These are phyloP conservation scores for Chiua sp. DNA, from an alignment of 1,284 basidiomycete species.

Conservation along the genomic window DNA sequence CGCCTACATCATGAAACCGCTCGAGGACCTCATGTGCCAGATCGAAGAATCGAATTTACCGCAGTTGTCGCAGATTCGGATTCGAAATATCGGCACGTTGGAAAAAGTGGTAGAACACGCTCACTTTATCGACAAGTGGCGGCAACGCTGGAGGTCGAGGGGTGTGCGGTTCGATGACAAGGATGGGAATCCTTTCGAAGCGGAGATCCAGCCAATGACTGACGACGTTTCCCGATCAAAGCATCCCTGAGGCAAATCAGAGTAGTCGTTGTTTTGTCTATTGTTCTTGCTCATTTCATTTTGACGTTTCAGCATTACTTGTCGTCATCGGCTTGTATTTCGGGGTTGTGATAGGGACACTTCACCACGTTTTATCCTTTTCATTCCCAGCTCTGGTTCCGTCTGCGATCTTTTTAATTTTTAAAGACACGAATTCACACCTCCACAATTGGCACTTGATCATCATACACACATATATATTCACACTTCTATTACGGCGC, in stretches of 20 bases:
- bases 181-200: constrained; percentile 38
- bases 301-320: background rate
- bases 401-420: background rate
- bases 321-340: too few relatives aligned
- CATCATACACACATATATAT: too few relatives aligned
- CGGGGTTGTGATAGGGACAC: too few relatives aligned
- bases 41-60: constrained; percentile 44
- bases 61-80: constrained; percentile 42
- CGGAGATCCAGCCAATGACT: constrained; percentile 23
- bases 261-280: background rate
- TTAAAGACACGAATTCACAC: too few relatives aligned
- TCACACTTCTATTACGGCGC: too few relatives aligned
- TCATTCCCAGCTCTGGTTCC: background rate
- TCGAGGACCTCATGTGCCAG: constrained; percentile 43
- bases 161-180: constrained; percentile 46
- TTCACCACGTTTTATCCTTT: background rate
- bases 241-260: background rate
- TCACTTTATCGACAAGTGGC: constrained; percentile 42
- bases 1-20: constrained; percentile 42
- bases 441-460: too few relatives aligned
- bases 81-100: constrained; percentile 46
- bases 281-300: background rate
- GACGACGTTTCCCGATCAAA: background rate
- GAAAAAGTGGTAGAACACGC: constrained; percentile 39
- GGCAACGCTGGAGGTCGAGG: constrained; percentile 39